These are phyloP conservation scores for Pleurotus platypus DNA, from an alignment of 768 basidiomycete species.

Conservation along the genomic window DNA sequence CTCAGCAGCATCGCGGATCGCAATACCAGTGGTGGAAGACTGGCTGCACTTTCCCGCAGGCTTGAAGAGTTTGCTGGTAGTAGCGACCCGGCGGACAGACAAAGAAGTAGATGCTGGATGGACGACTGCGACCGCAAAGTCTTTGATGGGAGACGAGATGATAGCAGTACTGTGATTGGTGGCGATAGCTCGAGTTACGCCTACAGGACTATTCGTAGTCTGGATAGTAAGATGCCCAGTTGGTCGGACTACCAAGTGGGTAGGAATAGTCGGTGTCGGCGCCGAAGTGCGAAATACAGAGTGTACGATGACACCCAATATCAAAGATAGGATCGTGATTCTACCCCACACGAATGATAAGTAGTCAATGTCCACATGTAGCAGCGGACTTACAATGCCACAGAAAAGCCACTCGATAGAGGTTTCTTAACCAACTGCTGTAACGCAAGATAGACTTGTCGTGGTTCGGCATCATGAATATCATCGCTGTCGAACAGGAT, in stretches of 20 bases:
- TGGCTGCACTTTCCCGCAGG: slow-evolving; percentile 15
- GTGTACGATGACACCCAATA: slow-evolving; percentile 60
- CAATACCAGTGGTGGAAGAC: slow-evolving; percentile 9
- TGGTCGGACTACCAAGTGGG: slow-evolving; percentile 14
- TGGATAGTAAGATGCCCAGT: slow-evolving; percentile 17
- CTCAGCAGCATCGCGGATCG: slow-evolving; percentile 18
- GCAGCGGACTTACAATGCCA: slow-evolving; percentile 56
- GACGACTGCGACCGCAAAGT: slow-evolving; percentile 49
- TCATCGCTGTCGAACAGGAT: slow-evolving; percentile 45
- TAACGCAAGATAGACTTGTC: slow-evolving; percentile 40
- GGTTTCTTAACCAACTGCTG: slow-evolving; percentile 40
- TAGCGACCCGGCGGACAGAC: slow-evolving; percentile 23
- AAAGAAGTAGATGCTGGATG: slow-evolving; percentile 44
- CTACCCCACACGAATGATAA: slow-evolving; percentile 27
- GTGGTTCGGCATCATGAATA: slow-evolving; percentile 37
- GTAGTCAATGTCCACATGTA: slow-evolving; percentile 10
- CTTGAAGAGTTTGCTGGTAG: slow-evolving; percentile 17
- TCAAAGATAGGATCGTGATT: slow-evolving; percentile 64
- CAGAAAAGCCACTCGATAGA: slow-evolving; percentile 31
- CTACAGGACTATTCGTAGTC: background rate
- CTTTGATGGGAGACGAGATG: slow-evolving; percentile 39
- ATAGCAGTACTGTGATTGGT: slow-evolving; percentile 25
- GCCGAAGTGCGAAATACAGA: slow-evolving; percentile 38
- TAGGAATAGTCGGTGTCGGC: slow-evolving; percentile 29
- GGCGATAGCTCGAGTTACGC: slow-evolving; percentile 10